Percentiles rank a stretch among this genome's conserved stretches.
These are phyloP conservation scores for Manihot esculenta DNA, from an alignment of 441 rosid species.

Conservation along the genomic window DNA sequence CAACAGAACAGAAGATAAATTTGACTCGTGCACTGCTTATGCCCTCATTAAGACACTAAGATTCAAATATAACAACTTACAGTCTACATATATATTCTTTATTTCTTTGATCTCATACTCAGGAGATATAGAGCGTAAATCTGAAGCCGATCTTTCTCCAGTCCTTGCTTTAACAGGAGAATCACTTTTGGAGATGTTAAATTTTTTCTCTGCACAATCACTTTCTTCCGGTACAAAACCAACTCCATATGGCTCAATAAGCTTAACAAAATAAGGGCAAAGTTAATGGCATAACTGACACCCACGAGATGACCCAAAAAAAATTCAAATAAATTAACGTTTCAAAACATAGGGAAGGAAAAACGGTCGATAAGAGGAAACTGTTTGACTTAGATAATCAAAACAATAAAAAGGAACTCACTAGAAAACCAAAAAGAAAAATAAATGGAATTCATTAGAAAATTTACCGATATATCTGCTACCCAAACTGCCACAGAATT, in stretches of 20 bases:
- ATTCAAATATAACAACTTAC: constrained; percentile 52
- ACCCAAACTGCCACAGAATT: constrained; percentile 89
- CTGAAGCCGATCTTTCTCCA: constrained; percentile 38
- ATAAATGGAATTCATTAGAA: constrained; percentile 6
- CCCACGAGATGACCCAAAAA: background rate
- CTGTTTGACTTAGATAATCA: background rate
- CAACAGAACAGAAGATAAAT: constrained; percentile 10
- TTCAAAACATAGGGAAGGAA: constrained; percentile 13
- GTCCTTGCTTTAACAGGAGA: constrained; percentile 45
- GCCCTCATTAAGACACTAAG: background rate
- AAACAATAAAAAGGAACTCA: background rate
- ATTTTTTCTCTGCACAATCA: constrained; percentile 41
- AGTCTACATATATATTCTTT: constrained; percentile 91
- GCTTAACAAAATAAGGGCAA: constrained; percentile 39
- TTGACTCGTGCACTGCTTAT: background rate
- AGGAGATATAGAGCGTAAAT: constrained; percentile 49
- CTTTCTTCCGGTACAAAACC: constrained; percentile 41
- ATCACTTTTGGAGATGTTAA: constrained; percentile 36
- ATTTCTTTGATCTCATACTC: constrained; percentile 73
- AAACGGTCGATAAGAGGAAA: background rate
- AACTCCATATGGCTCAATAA: constrained; percentile 67
- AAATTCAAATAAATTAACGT: background rate
- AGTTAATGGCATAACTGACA: background rate
- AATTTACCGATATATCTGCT: constrained; percentile 67
- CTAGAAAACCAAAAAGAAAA: constrained; percentile 3